phyloP scores from a whole-genome alignment of 73 alveolate species.

The Paramecium sonneborni region DNA sequence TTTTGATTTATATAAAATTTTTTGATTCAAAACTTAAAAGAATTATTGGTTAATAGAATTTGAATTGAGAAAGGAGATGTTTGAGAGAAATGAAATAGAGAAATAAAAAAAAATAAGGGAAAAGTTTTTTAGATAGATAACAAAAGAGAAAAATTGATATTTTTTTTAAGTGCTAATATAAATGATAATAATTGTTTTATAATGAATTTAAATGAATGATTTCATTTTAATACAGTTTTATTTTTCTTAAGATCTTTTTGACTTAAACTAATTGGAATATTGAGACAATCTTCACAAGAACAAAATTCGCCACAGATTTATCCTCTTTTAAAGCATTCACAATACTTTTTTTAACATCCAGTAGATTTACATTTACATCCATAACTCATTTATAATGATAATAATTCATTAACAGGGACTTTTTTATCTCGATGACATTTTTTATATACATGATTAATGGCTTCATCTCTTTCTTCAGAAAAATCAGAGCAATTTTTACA shows the following conservation, averaged over 20 bases:
- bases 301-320: slow-evolving; percentile 73
- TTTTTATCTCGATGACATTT: slow-evolving; percentile 74
- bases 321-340: slow-evolving; percentile 78
- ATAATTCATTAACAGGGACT: slow-evolving; percentile 71
- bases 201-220: background rate
- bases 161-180: background rate
- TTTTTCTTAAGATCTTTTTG: background rate
- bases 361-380: slow-evolving; percentile 77
- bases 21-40: too few species aligned
- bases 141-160: too few species aligned
- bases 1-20: too few species aligned
- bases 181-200: background rate
- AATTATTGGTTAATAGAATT: too few species aligned
- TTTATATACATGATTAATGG: slow-evolving; percentile 68
- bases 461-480: slow-evolving; percentile 53
- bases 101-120: too few species aligned
- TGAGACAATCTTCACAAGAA: slow-evolving; percentile 71
- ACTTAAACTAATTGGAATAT: background rate
- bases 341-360: slow-evolving; percentile 75
- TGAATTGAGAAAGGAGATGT: too few species aligned
- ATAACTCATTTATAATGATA: slow-evolving; percentile 3
- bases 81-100: too few species aligned
- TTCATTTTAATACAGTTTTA: slow-evolving; percentile 45
- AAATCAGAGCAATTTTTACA: background rate
- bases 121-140: too few species aligned